Evolutionary conservation across 1,139 yeast species (phyloP).

Genomic region (Lodderomyces margitis): DNA sequence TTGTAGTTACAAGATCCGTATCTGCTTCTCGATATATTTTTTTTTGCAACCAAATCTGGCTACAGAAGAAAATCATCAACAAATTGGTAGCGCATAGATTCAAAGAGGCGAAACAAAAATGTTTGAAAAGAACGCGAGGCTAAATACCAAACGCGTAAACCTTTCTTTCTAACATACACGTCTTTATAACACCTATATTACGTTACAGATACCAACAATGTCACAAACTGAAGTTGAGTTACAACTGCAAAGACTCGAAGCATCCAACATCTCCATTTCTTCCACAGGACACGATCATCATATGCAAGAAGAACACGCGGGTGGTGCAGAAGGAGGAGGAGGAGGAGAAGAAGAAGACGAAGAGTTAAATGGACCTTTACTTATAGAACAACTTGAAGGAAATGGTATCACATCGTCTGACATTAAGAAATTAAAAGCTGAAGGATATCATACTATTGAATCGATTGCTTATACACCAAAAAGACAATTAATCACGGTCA

Average conservation of each 20-base stretch:
- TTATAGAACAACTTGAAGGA: conserved; percentile 58
- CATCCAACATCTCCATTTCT: conserved; percentile 4
- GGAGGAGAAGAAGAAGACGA: conserved; percentile 34
- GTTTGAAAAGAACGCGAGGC: conserved; percentile 1
- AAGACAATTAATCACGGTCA: conserved; percentile 69
- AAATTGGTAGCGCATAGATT: not conserved
- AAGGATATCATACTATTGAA: conserved; percentile 88
- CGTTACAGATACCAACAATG: conserved; percentile 8
- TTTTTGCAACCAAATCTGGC: not conserved
- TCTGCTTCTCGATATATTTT: not conserved
- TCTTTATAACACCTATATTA: not conserved
- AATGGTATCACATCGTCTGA: conserved; percentile 85
- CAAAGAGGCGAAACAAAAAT: not conserved
- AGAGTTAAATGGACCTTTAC: conserved; percentile 40
- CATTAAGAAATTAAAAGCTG: conserved; percentile 73
- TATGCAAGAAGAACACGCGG: conserved; percentile 3
- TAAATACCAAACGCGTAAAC: not conserved
- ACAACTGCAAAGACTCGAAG: conserved; percentile 7
- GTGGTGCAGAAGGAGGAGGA: conserved; percentile 4
- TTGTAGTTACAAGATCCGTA: not conserved
- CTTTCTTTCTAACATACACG: not conserved
- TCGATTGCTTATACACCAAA: conserved; percentile 88
- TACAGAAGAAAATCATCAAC: not conserved
- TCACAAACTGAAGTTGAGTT: conserved; percentile 10
- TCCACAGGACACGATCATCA: conserved; percentile 1